Evolutionary conservation across 1,139 yeast genomes (phyloP), one percentile per base, ranked within the genome.

Genomic region (Pichia sp.): DNA sequence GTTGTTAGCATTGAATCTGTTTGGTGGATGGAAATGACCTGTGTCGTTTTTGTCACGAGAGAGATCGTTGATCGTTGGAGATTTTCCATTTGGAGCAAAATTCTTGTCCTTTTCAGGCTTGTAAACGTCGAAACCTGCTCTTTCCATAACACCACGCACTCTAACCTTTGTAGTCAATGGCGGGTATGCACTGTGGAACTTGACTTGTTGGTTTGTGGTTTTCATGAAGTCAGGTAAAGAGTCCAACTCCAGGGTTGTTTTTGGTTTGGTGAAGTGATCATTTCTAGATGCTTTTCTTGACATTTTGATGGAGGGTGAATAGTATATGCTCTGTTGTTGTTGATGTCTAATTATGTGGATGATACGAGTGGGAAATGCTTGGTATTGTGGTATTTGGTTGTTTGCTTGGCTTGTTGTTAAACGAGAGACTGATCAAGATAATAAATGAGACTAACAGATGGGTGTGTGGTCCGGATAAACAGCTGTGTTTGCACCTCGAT

Each of bases 121-220:
- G 45, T 62, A 63, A 45, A 79, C 78, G 36, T 79, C 85, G 54
- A 80, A 80, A 1, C 85, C 85, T 1, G 85, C 85, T 51, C 85
- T 60, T 61, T 80, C 85, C 63, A 79, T 79, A 14, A 80, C 85
- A 15, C 83, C 79, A 50, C 69, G 66, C 51, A 77, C 78, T 37
- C 76, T 66, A 48, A 72, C 77, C 46, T 75, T 74, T 1, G 74
- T 64, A 47, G 74, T 75, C 54, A 80, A 69, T 0, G 83, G 83
- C 14, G 85, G 85, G 53, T 79, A 80, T 5, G 68, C 62, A 8
- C 67, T 62, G 45, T 65, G 61, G 41, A 64, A 64, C 36, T 60
- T 56, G 14, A 65, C 63, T 32, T 63, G 61, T 4, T 62, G 62
- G 12, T 44, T 45, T 4, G 61, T 52, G 1, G 53, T 40, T 38